Percentiles rank a stretch among this genome's conserved stretches.
phyloP scores from a whole-genome alignment of 495 filamentous ascomycete genomes.

The Penicillium chermesinum region DNA sequence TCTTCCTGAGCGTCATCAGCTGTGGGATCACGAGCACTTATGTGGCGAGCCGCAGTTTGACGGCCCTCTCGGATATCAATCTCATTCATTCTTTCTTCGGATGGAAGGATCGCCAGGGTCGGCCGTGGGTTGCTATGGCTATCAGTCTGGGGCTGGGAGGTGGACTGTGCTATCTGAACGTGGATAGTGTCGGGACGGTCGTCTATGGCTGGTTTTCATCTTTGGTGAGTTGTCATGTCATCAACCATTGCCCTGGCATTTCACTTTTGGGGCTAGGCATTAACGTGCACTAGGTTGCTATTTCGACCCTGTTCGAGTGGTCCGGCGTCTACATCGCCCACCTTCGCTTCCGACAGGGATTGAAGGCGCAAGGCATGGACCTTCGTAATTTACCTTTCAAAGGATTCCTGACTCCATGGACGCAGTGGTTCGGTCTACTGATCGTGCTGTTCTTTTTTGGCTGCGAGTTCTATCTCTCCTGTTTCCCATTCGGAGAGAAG shows the following conservation, averaged over 20 bases:
- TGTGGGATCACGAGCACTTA: constrained; percentile 29
- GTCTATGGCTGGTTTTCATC: constrained; percentile 28
- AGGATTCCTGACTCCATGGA: constrained; percentile 54
- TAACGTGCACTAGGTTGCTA: constrained; percentile 22
- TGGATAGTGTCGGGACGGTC: constrained; percentile 16
- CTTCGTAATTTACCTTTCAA: constrained; percentile 50
- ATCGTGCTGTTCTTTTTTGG: constrained; percentile 58
- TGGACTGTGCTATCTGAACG: constrained; percentile 25
- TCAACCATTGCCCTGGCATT: no score
- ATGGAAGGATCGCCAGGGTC: constrained; percentile 20
- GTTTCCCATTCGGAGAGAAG: constrained; percentile 30
- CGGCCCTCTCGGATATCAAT: constrained; percentile 21
- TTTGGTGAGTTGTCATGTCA: constrained; percentile 15
- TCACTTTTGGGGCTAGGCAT: no score
- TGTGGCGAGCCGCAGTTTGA: constrained; percentile 25
- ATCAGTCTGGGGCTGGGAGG: constrained; percentile 22
- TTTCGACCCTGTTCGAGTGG: constrained; percentile 37
- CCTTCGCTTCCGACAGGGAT: constrained; percentile 55
- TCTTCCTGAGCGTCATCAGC: constrained; percentile 26
- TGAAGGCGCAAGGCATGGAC: constrained; percentile 49
- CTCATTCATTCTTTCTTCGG: constrained; percentile 26
- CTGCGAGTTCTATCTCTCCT: constrained; percentile 51
- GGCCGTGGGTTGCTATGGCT: constrained; percentile 19
- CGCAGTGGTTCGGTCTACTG: constrained; percentile 50
- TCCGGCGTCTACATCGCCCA: constrained; percentile 57